phyloP scores from a whole-genome alignment of 2,329 filamentous ascomycete genomes.

The Polytolypa hystricis region DNA sequence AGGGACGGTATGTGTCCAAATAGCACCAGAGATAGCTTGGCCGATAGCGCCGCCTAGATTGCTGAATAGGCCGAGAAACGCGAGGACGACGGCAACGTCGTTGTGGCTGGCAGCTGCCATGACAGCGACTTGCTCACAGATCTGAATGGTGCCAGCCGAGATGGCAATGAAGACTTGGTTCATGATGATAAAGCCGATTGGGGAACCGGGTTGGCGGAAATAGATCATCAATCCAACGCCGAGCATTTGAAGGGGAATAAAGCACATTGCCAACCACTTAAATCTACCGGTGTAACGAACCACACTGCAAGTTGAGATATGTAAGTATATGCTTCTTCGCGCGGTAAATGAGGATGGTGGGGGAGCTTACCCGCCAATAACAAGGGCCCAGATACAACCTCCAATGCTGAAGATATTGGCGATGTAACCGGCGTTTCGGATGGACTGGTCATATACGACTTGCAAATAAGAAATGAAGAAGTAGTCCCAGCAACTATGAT shows the following conservation, averaged over 20 bases:
- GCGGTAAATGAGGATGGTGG: background rate
- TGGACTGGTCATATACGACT: constrained; percentile 37
- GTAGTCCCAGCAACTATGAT: constrained; percentile 40
- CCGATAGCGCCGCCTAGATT: constrained; percentile 23
- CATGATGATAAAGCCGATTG: constrained; percentile 42
- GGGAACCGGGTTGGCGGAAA: constrained; percentile 38
- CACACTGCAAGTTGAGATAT: constrained; percentile 9
- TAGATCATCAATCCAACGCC: constrained; percentile 43
- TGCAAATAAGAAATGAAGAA: constrained; percentile 45
- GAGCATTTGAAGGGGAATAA: constrained; percentile 40
- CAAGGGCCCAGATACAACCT: constrained; percentile 36
- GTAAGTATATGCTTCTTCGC: background rate
- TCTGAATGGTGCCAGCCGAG: constrained; percentile 40
- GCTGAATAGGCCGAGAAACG: constrained; percentile 18
- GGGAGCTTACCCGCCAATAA: constrained; percentile 29
- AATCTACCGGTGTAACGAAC: constrained; percentile 39
- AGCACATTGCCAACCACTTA: constrained; percentile 39
- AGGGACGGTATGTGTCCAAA: constrained; percentile 21
- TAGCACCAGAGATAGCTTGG: constrained; percentile 18
- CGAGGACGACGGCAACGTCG: constrained; percentile 34
- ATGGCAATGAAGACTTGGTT: constrained; percentile 43
- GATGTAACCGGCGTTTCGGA: constrained; percentile 34
- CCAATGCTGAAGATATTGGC: constrained; percentile 40
- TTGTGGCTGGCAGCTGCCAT: constrained; percentile 43
- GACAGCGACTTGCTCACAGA: constrained; percentile 45